Percentiles rank a stretch among this genome's conserved stretches.
These are phyloP conservation scores for Garcileccinum viscosum DNA, from an alignment of 1,284 basidiomycete species.

Conservation along the genomic window DNA sequence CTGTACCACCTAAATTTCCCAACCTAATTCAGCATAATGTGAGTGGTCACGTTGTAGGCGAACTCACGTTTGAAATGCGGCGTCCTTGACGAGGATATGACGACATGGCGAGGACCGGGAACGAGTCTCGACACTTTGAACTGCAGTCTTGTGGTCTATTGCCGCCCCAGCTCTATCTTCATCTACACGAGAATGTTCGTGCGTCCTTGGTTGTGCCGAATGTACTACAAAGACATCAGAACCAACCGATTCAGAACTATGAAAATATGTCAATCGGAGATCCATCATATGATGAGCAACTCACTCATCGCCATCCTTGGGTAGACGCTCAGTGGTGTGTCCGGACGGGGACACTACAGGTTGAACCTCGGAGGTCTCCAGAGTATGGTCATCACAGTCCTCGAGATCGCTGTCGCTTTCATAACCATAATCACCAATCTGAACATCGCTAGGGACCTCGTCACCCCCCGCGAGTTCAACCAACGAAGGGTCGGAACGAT, in stretches of 20 bases:
- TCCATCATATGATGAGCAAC: not conserved
- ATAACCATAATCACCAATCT: not conserved
- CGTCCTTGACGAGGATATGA: conserved; percentile 31
- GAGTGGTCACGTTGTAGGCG: not conserved
- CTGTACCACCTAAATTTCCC: conserved; percentile 30
- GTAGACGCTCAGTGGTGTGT: not conserved
- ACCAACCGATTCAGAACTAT: conserved; percentile 19
- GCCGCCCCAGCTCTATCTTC: not conserved
- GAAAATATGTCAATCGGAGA: not conserved
- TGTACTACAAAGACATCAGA: conserved; percentile 33
- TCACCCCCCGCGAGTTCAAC: not conserved
- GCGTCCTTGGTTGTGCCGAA: conserved; percentile 16
- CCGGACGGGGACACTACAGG: not conserved
- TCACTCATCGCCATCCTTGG: conserved; percentile 21
- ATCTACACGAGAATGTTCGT: not conserved
- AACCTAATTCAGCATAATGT: not conserved
- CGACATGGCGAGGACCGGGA: conserved; percentile 10
- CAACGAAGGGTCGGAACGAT: not conserved
- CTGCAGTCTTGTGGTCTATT: conserved; percentile 3
- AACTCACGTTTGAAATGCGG: conserved; percentile 23
- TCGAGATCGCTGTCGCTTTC: not conserved
- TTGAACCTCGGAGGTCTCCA: not conserved
- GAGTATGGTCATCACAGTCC: conserved; percentile 7
- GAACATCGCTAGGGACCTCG: not conserved
- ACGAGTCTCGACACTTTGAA: not conserved